A percentile compares a stretch with the other conserved stretches of the same genome.
Evolutionary conservation across 2,329 filamentous ascomycete species (phyloP).

Genomic region (Cordyceps militaris): DNA sequence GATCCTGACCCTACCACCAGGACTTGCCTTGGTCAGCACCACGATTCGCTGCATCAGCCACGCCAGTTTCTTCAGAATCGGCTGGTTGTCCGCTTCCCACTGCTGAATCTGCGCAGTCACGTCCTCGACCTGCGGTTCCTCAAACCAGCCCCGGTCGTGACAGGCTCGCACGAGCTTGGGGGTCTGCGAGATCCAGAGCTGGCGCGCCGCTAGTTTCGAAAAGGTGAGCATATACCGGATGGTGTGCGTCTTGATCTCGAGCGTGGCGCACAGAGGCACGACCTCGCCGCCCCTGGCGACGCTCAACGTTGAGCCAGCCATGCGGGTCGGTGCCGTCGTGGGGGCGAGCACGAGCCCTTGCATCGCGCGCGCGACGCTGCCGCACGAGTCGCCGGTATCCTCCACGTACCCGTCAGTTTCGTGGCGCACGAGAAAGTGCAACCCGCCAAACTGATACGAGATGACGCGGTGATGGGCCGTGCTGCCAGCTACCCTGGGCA

Average conservation of each 20-base stretch:
- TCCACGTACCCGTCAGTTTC: constrained; percentile 36
- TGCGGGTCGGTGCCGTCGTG: background rate
- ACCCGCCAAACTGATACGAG: constrained; percentile 34
- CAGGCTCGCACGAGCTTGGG: constrained; percentile 39
- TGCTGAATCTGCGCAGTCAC: constrained; percentile 22
- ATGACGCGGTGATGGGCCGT: constrained; percentile 41
- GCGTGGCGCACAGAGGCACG: constrained; percentile 28
- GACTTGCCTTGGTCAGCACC: background rate
- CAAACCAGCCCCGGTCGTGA: constrained; percentile 31
- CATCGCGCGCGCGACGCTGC: background rate
- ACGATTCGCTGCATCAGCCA: background rate
- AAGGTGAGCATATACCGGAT: constrained; percentile 26
- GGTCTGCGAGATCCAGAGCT: constrained; percentile 41
- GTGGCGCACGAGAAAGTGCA: constrained; percentile 35
- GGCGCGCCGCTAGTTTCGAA: constrained; percentile 28
- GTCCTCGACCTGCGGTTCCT: constrained; percentile 28
- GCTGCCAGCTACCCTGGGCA: constrained; percentile 24
- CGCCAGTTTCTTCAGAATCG: constrained; percentile 17
- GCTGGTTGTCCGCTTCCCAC: constrained; percentile 31
- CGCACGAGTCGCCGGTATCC: constrained; percentile 15
- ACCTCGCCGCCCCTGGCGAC: constrained; percentile 25
- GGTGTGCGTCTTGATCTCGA: constrained; percentile 41
- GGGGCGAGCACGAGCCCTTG: background rate
- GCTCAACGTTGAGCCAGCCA: constrained; percentile 21
- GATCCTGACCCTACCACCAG: background rate